A percentile compares a stretch with the other conserved stretches of the same genome.
Evolutionary conservation across 192 early-diverging fungal genomes (phyloP).

Genomic region (Coemansia sp.): DNA sequence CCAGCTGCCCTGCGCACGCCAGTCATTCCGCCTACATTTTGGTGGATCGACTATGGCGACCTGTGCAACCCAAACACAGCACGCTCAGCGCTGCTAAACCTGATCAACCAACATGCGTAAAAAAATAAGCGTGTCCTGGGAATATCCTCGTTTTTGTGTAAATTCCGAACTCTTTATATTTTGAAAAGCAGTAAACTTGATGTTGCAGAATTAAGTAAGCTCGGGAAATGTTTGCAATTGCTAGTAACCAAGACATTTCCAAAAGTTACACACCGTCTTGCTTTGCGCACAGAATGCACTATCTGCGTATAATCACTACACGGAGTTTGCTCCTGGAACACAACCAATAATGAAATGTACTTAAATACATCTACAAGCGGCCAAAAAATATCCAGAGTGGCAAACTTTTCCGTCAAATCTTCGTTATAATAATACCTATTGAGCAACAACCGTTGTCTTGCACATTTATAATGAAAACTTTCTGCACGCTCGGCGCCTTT

Average conservation of each 20-base stretch:
- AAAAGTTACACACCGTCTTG: neutral
- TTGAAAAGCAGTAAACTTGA: neutral
- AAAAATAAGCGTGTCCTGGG: neutral
- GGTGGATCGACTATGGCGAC: conserved; percentile 53
- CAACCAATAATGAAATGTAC: too few relatives aligned
- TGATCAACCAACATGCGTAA: conserved; percentile 14
- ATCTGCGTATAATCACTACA: neutral
- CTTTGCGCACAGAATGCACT: neutral
- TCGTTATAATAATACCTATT: too few relatives aligned
- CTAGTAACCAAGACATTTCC: neutral
- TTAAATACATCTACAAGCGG: neutral
- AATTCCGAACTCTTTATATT: neutral
- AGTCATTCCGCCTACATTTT: conserved; percentile 15
- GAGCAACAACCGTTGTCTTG: too few relatives aligned
- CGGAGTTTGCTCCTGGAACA: too few relatives aligned
- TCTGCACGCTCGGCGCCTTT: conserved; percentile 38
- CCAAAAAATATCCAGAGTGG: neutral
- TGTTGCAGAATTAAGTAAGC: neutral
- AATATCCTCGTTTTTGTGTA: neutral
- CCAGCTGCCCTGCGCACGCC: conserved; percentile 4
- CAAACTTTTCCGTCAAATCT: neutral
- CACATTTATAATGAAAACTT: conserved; percentile 33
- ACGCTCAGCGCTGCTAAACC: conserved; percentile 11
- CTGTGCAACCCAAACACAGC: conserved; percentile 36
- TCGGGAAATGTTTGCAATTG: neutral